Conservation (phyloP, 257 asterid genomes). For the Gentiana dahurica region DNA sequence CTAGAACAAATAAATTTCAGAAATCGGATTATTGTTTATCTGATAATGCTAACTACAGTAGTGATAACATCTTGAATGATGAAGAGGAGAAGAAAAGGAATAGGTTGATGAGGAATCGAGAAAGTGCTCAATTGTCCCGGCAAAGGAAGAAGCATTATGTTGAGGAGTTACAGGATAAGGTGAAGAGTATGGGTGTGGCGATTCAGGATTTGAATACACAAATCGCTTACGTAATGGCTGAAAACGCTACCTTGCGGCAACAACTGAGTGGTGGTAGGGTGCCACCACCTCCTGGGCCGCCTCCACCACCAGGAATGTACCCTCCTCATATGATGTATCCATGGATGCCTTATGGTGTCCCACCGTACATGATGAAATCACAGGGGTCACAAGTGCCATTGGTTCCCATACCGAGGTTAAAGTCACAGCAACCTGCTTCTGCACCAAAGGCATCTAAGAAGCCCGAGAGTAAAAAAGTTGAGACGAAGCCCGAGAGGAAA, state of each 20-base stretch:
- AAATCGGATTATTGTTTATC: constrained; percentile 27
- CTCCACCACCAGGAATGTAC: constrained; percentile 60
- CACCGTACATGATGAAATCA: constrained; percentile 77
- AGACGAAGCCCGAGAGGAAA: constrained; percentile 54
- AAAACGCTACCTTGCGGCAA: constrained; percentile 66
- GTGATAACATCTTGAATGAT: constrained; percentile 30
- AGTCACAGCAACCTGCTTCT: constrained; percentile 44
- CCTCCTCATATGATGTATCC: constrained; percentile 77
- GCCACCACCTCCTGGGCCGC: constrained; percentile 29
- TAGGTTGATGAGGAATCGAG: constrained; percentile 91
- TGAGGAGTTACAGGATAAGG: constrained; percentile 92
- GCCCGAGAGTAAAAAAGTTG: constrained; percentile 46
- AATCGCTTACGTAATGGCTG: constrained; percentile 67
- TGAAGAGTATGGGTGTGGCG: constrained; percentile 76
- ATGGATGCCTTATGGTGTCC: constrained; percentile 71
- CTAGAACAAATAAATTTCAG: constrained; percentile 37
- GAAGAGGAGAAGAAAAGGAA: constrained; percentile 77
- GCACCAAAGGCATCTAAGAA: constrained; percentile 52
- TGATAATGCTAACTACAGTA: constrained; percentile 19
- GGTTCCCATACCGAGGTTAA: constrained; percentile 92
- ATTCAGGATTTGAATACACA: constrained; percentile 83
- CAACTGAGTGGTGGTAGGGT: constrained; percentile 53
- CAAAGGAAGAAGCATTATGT: constrained; percentile 94
- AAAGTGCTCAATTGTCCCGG: constrained; percentile 93
- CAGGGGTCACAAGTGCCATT: constrained; percentile 93